Percentiles rank a stretch among this genome's conserved stretches.
Evolutionary conservation across 176 grass and related monocot species (phyloP).

Genomic region (Hordeum vulgare): MorexV3_pseudomolecules_assembly NC_058524.1:260924992-260925491

Average conservation of each 20-base stretch:
- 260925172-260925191: conserved; percentile 81
- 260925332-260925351: conserved; percentile 46
- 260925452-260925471: conserved; percentile 85
- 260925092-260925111: conserved; percentile 77
- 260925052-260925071: not conserved
- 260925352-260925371: conserved; percentile 5
- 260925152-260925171: conserved; percentile 86
- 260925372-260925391: not conserved
- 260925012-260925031: not conserved
- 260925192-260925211: conserved; percentile 39
- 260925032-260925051: not conserved
- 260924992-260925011: not conserved
- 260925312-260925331: conserved; percentile 80
- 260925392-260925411: not conserved
- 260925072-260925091: not conserved
- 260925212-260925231: not conserved
- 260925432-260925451: conserved; percentile 66
- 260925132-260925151: conserved; percentile 77
- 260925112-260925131: conserved; percentile 65
- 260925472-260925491: conserved; percentile 98
- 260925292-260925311: conserved; percentile 53
- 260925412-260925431: conserved; percentile 14
- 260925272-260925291: conserved; percentile 21
- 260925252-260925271: not conserved
- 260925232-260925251: not conserved